These are phyloP conservation scores for Exophiala aquamarina DNA, from an alignment of 2,329 filamentous ascomycete species.

Conservation along the genomic window DNA sequence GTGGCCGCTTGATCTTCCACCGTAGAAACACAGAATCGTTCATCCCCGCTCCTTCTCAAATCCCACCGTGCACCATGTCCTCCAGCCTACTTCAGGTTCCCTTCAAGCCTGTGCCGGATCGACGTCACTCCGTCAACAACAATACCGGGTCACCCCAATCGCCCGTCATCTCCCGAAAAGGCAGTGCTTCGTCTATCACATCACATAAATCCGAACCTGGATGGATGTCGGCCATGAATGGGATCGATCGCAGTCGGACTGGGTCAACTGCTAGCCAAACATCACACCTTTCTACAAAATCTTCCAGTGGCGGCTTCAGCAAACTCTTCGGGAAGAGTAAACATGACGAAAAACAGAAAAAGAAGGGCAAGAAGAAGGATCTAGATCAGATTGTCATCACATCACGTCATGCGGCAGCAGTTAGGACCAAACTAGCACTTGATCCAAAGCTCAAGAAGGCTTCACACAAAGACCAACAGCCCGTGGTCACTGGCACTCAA, in stretches of 20 bases:
- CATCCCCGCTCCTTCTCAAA: too few species aligned
- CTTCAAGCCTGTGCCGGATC: too few species aligned
- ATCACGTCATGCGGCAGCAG: slow-evolving; percentile 12
- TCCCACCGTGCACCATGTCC: too few species aligned
- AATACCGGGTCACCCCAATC: too few species aligned
- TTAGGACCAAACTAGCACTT: slow-evolving; percentile 14
- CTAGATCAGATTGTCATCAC: slow-evolving; percentile 10
- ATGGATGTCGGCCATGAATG: slow-evolving; percentile 9
- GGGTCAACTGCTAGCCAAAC: slow-evolving; percentile 2
- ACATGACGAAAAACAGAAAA: slow-evolving; percentile 6
- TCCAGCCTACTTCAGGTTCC: too few species aligned
- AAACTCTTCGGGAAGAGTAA: slow-evolving; percentile 15
- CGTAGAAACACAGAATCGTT: too few species aligned
- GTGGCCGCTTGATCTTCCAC: too few species aligned
- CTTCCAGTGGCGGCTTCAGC: slow-evolving; percentile 3
- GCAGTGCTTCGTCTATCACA: slow-evolving; percentile 7
- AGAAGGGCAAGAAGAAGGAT: slow-evolving; percentile 15
- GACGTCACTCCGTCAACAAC: too few species aligned
- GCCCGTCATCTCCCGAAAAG: background rate
- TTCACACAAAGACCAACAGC: background rate
- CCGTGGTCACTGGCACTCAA: slow-evolving; percentile 4
- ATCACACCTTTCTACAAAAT: slow-evolving; percentile 4
- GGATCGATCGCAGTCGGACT: slow-evolving; percentile 12
- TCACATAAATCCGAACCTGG: slow-evolving; percentile 18
- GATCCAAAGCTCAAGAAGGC: slow-evolving; percentile 13